Evolutionary conservation across 2,329 filamentous ascomycete species (phyloP), one percentile per base, ranked within the genome.

Genomic region (Ilyonectria mors-panacis): DNA sequence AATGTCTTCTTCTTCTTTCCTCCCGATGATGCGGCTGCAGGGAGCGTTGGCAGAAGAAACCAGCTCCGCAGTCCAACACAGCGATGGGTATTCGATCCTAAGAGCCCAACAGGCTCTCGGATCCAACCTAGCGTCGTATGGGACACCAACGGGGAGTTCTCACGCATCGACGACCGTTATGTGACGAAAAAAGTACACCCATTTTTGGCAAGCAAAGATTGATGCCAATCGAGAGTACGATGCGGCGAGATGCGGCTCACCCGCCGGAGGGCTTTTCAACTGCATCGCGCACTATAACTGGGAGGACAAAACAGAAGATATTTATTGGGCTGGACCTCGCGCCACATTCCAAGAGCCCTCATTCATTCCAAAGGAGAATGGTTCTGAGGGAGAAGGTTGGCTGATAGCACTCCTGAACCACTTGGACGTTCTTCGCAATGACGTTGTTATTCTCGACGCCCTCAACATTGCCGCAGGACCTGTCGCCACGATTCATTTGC

Each of bases 1-100:
- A 70, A 69, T 0, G 66, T 70, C 2, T 70, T 70, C 21, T 69
- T 66, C n/a, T 69, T 57, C 21, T 67, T 57, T 6, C 67, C 67
- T 0, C 65, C 59, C 4, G 50, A 50, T 17, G 50, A 37, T 13
- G 35, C 6, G 35, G 15, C 26, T 59, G n/a, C 33, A 17, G 12
- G 47, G 42, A 8, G 15, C 21, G 1, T 35, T 48, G 47, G 30
- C 56, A 55, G 6, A 42, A 5, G 35, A 10, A 37, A 37, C 10
- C 8, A 65, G 23, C 6, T 65, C 5, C 28, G 23, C 7, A 59
- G 54, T 1, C 47, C 51, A 9, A 42, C 50, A 17, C 30, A n/a
- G 2, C 48, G 62, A 4, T 65, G 50, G 47, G 50, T 60, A 8
- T 65, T 65, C 55, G 61, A 64, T 12, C 54, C 45, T 4, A 64